Base-by-base conservation (phyloP, 1,284 basidiomycete species). In the Papiliotrema terrestris region DNA sequence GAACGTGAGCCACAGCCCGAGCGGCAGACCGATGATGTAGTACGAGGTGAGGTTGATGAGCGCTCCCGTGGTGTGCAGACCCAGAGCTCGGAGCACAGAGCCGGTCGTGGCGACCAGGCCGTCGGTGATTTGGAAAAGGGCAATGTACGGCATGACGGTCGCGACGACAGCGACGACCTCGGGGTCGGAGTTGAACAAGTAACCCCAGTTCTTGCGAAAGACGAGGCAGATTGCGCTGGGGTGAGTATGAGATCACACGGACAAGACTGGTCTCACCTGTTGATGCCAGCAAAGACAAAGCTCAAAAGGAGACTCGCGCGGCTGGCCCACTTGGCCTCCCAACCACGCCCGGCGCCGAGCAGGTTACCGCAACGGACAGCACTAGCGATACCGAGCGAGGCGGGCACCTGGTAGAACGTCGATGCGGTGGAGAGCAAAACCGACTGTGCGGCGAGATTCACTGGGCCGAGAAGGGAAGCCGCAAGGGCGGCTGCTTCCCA, bases 311-410 rank as follows among this genome's bases (percentile, higher is more conserved):
- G 78, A 9, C 85, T 75, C 0, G 84, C 81, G 46, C 82, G 82
- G 6, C 86, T 81, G 0, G 86, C 81, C 52, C 86, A 80, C 36
- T 79, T 81, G 0, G 90, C 89, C 37, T 87, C 85, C 56, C 77
- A 78, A 0, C 84, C 81, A 46, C 88, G 83, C 43, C 80, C 78
- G 58, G 89, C 86, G 5, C 90, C 90, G 1, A 92, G 80, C 14
- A 92, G 79, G 68, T 92, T 91, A 2, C 90, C 89, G 26, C 92
- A 86, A 15, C 92, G 84, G 45, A 95, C 91, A 20, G 91, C 87
- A 1, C 87, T 80, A 0, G 92, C 91, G 8, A 93, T 83, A 51
- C 86, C 83, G 19, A 95, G 75, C 0, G 89, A 84, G 57, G 85
- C 91, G 0, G 91, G 91, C 1, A 87, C 87, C 73, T 95, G 92